Base-by-base conservation (phyloP, 495 filamentous ascomycete species). In the Talaromyces nanjingensis region DNA sequence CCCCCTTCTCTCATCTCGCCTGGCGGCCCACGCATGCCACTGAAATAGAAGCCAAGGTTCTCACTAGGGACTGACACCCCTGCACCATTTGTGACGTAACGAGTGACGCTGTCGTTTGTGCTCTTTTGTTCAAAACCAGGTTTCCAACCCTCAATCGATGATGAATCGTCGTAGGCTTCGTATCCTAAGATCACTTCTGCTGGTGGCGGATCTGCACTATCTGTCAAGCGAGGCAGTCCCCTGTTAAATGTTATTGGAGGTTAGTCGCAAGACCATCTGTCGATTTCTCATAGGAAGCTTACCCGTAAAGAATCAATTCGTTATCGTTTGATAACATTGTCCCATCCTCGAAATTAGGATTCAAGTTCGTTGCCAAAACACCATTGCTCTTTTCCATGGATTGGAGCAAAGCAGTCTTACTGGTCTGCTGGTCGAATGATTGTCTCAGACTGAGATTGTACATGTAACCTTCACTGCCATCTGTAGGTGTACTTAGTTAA, bases 11-110 rank as follows among this genome's bases (percentile, higher is more conserved):
- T 78, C 1, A 69, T 66, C 0, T 79, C 79, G 45, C 64, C 71
- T 54, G 63, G 69, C 12, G 66, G 57, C 8, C 79, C 73, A 34
- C 72, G 77, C 71, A 81, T 72, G 1, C 86, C 86, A 1, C 81
- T 78, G 66, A 89, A 89, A 66, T 87, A 86, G 76, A 83, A 89
- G 0, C 79, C 84, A 60, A 79, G 80, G 65, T 88, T 85, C 70
- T 89, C 85, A 1, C 85, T 87, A 1, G 86, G 85, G 22, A 81
- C 84, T 58, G 74, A 85, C 11, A 79, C 84, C 3, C 75, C 78
- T 8, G 76, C 86, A 31, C 86, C 86, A 65, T 78, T 80, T 16
- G 84, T 78, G 24, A 89, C 65, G 70, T 84, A 87, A 61, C 82
- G 78, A 8, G 80, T 87, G 27, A 87, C 62, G 18, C 63, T 66